Evolutionary conservation across 768 basidiomycete genomes (phyloP), one percentile per base, ranked within the genome.

Genomic region (Wakefieldia striispora): DNA sequence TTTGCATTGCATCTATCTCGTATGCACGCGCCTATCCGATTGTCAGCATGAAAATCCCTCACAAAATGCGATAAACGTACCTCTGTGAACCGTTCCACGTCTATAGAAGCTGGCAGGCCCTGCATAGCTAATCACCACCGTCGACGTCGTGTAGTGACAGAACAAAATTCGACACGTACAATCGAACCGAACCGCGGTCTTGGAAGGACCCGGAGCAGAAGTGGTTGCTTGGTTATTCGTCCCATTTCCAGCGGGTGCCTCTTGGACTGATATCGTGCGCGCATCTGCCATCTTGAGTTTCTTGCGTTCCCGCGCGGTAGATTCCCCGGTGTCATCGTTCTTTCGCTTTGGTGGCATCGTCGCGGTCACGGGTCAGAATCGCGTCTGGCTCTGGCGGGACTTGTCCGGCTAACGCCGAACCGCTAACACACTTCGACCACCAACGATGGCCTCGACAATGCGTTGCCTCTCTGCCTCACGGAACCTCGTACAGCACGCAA

Each of bases 1-100:
- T 79, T 53, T 95, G 84, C 86, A 99, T 94, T 0, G 94, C 88
- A 40, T 81, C 74, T 50, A 97, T 93, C 70, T 99, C 95, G 62
- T 91, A 91, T 7, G 84, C 79, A 50, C 94, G 79, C 14, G 91
- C 82, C 91, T 97, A 49, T n/a, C 19, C 9, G 34, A 24, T 14
- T 21, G 27, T 49, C 37, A 24, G 20, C 43, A 47, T 53, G 55
- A 49, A 5, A 19, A 16, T 6, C 21, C n/a, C n/a, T 40, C 42
- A 14, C 23, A 12, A 8, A 27, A 12, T 9, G n/a, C 26, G 42
- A 19, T 9, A 33, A 24, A 29, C 72, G 20, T 41, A 90, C 93
- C 75, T 94, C 85, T 16, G 86, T 80, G 65, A 98, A 95, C 62
- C 80, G 85, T 63, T 95, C 94, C 20, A 95, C 86, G 59, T 95